A percentile compares a stretch with the other conserved stretches of the same genome.
These are phyloP conservation scores for Punctularia strigosozonata DNA, from an alignment of 768 basidiomycete genomes.

Conservation along the genomic window DNA sequence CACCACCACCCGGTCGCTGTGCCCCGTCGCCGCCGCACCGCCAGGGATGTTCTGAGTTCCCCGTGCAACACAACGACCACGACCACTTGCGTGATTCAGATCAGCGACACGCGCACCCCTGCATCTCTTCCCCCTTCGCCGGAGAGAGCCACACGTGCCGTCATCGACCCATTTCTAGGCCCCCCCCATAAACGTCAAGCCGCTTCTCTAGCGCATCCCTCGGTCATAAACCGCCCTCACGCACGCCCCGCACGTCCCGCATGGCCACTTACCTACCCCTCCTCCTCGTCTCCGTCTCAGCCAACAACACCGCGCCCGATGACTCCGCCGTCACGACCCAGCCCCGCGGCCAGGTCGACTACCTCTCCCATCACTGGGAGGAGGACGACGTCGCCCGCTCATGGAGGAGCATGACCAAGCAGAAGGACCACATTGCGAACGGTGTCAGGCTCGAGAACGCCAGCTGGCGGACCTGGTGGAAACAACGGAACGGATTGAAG, in stretches of 20 bases:
- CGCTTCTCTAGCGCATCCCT: not conserved
- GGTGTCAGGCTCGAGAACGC: conserved; percentile 94
- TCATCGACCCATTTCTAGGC: not conserved
- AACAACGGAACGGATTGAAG: conserved; percentile 92
- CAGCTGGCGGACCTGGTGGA: conserved; percentile 99
- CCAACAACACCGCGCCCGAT: conserved; percentile 47
- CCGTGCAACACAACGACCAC: too few relatives aligned
- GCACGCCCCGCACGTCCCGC: not conserved
- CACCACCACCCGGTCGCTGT: too few relatives aligned
- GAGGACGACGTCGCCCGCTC: conserved; percentile 98
- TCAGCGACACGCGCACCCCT: not conserved
- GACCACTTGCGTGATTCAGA: not conserved
- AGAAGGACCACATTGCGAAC: conserved; percentile 97
- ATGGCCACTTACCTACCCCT: conserved; percentile 67
- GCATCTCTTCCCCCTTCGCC: not conserved
- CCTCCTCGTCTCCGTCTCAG: conserved; percentile 50
- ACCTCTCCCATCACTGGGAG: conserved; percentile 93
- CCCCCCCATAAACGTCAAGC: not conserved
- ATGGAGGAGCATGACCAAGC: conserved; percentile 97
- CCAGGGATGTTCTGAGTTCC: too few relatives aligned
- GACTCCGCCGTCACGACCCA: conserved; percentile 74
- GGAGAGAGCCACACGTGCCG: not conserved
- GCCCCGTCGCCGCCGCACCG: too few relatives aligned
- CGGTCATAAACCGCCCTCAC: not conserved
- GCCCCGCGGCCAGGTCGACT: conserved; percentile 92